phyloP scores from a whole-genome alignment of 495 filamentous ascomycete genomes.

The Cenococcum geophilum region DNA sequence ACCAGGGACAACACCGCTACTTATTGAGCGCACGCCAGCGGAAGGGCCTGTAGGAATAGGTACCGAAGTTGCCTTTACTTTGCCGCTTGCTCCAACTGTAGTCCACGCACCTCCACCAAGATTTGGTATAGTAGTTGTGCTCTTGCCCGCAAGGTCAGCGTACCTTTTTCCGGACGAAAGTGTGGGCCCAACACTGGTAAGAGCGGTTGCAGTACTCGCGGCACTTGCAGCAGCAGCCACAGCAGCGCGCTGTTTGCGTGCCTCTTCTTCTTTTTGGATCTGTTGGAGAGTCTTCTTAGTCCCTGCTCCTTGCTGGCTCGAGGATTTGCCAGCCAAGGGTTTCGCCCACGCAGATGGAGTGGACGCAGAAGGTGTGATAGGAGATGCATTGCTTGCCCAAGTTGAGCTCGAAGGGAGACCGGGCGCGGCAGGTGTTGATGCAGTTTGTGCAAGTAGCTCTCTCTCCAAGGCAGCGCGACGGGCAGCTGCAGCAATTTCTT shows the following conservation, averaged over 20 bases:
- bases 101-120: constrained; percentile 68
- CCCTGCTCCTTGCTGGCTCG: constrained; percentile 42
- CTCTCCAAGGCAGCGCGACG: constrained; percentile 74
- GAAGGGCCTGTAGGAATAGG: constrained; percentile 41
- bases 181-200: constrained; percentile 40
- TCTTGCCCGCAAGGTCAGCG: constrained; percentile 88
- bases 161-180: constrained; percentile 74
- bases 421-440: constrained; percentile 53
- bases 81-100: constrained; percentile 91
- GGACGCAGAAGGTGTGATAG: constrained; percentile 46
- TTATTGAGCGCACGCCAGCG: constrained; percentile 50
- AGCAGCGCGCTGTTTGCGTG: constrained; percentile 66
- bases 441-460: constrained; percentile 67
- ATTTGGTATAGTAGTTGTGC: constrained; percentile 39
- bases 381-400: constrained; percentile 76
- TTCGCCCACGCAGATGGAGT: constrained; percentile 58
- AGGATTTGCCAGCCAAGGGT: constrained; percentile 54
- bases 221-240: constrained; percentile 47
- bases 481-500: constrained; percentile 73
- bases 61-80: constrained; percentile 66
- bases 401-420: constrained; percentile 84
- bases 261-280: constrained; percentile 94
- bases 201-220: constrained; percentile 33
- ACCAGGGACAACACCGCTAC: constrained; percentile 37
- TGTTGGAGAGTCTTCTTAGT: constrained; percentile 89